Conservation (phyloP, 805 yeast species). For the Wickerhamomyces mucosus region DNA sequence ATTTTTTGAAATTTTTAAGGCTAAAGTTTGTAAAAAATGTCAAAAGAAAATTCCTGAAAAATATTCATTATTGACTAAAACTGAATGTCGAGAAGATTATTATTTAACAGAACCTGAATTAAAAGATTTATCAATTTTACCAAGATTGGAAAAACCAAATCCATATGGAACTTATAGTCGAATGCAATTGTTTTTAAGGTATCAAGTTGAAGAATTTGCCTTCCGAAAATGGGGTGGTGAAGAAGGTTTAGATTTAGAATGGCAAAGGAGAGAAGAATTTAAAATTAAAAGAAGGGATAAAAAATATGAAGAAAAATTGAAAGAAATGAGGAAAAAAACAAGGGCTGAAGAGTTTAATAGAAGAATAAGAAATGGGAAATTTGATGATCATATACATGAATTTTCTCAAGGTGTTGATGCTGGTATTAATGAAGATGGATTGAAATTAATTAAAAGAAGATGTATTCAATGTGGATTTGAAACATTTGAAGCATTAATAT, state of each 20-base stretch:
- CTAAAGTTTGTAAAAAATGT: constrained; percentile 77
- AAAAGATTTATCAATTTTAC: constrained; percentile 55
- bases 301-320: constrained; percentile 65
- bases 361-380: constrained; percentile 48
- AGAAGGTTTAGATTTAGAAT: constrained; percentile 85
- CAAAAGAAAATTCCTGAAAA: constrained; percentile 70
- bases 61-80: constrained; percentile 83
- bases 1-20: constrained; percentile 54
- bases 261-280: constrained; percentile 72
- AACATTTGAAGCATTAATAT: too few species aligned
- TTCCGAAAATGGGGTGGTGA: constrained; percentile 91
- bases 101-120: constrained; percentile 90
- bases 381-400: constrained; percentile 60
- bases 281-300: constrained; percentile 68
- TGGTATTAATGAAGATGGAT: constrained; percentile 32
- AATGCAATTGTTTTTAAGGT: constrained; percentile 86
- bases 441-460: constrained; percentile 40
- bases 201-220: constrained; percentile 90
- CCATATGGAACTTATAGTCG: constrained; percentile 86
- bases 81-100: constrained; percentile 92
- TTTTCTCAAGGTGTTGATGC: constrained; percentile 49
- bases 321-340: constrained; percentile 84
- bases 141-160: constrained; percentile 80
- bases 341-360: constrained; percentile 87
- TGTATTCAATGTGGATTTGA: constrained; percentile 81